Base-by-base conservation (phyloP, 2,329 filamentous ascomycete species). In the Fusarium sp. region DNA sequence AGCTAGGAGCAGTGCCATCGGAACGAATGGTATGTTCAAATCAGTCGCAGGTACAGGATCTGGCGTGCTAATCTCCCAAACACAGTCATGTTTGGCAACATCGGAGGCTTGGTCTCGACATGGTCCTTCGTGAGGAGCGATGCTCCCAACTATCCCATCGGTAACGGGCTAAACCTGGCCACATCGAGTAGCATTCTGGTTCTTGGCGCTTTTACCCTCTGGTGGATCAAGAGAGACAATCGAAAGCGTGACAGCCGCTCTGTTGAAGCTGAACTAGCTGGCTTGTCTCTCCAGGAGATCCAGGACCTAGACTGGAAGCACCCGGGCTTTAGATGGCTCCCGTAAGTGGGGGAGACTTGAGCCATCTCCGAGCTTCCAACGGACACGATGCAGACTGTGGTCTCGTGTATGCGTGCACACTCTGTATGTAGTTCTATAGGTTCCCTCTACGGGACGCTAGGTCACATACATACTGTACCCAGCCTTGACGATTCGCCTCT, bases 151-250 rank as follows among this genome's bases (percentile, higher is more conserved):
- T 92, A 86, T 65, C 84, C 77, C 25, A 89, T 90, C 15, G 89
- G 88, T 0, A 91, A 91, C 65, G 88, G 88, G 0, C 70, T 91
- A 15, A 91, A 91, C 69, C 69, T 91, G 48, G 89, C 85, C 0
- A 86, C 86, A 1, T 66, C 67, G 0, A 78, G 78, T 14, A 78
- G 76, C 0, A 83, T 84, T 0, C 67, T 91, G 3, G 53, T 90
- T 2, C 41, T 81, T 2, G 49, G 57, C 19, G 35, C 80, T 1
- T 36, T 71, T 2, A 72, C 87, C 48, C 73, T 85, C 57, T 55
- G 82, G 4, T 91, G 85, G 84, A 89, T 90, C 80, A 79, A 77
- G 47, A 72, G 71, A 67, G 84, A 89, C 63, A 91, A 91, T 59
- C 86, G 45, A 44, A 70, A 58, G 53, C 63, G 75, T 4, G 70